phyloP scores from a whole-genome alignment of 2,329 filamentous ascomycete genomes.

The Diaporthe vaccinii region DNA sequence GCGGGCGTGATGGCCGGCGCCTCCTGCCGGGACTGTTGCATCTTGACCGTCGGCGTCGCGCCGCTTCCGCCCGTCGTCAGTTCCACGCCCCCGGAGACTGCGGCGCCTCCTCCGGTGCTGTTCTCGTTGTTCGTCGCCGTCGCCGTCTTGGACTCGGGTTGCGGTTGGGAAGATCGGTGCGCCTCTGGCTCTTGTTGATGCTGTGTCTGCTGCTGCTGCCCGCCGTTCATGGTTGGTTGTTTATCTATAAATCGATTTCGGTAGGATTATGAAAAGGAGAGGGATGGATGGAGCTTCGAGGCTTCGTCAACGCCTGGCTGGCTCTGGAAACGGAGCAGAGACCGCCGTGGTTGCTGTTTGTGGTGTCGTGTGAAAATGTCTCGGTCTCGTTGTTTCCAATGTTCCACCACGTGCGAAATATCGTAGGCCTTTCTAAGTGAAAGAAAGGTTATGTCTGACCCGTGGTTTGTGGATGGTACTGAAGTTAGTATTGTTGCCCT shows the following conservation, averaged over 20 bases:
- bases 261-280: background rate
- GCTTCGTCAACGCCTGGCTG: background rate
- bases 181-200: constrained; percentile 17
- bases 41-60: constrained; percentile 28
- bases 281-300: background rate
- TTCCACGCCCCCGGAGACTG: background rate
- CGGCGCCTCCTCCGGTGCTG: constrained; percentile 2
- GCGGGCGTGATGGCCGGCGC: constrained; percentile 31
- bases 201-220: constrained; percentile 33
- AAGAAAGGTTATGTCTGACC: constrained; percentile 21
- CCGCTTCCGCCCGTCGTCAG: constrained; percentile 8
- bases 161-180: constrained; percentile 13
- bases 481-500: background rate
- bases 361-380: constrained; percentile 19
- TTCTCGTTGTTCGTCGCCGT: constrained; percentile 18
- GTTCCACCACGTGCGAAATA: background rate
- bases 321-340: background rate
- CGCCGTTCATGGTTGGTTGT: constrained; percentile 37
- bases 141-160: background rate
- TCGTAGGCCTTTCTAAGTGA: background rate
- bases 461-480: background rate
- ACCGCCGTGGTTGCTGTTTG: background rate
- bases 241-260: constrained; percentile 25
- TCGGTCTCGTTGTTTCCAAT: constrained; percentile 11
- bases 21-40: constrained; percentile 36